phyloP scores from a whole-genome alignment of 2,329 filamentous ascomycete species.

The Ciborinia camelliae region DNA sequence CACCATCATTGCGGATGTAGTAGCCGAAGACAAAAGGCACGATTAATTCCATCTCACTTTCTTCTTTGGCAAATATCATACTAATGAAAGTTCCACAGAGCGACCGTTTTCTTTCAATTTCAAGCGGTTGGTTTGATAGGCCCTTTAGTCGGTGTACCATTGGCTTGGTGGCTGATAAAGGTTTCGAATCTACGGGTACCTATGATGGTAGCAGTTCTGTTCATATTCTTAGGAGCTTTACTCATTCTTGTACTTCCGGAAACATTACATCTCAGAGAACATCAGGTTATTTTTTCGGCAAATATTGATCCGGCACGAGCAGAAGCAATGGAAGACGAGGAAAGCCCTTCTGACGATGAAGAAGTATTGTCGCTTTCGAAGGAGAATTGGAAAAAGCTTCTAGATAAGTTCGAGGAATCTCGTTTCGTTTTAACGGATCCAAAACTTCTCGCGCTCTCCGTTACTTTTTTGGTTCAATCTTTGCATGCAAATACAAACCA shows the following conservation, averaged over 20 bases:
- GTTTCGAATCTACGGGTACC: slow-evolving; percentile 20
- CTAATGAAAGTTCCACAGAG: slow-evolving; percentile 27
- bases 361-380: not conserved
- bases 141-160: slow-evolving; percentile 37
- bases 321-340: not conserved
- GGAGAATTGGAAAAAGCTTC: slow-evolving; percentile 6
- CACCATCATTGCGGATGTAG: slow-evolving; percentile 39
- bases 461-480: slow-evolving; percentile 19
- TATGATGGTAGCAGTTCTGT: slow-evolving; percentile 19
- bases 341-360: not conserved
- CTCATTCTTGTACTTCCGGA: slow-evolving; percentile 29
- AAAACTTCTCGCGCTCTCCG: slow-evolving; percentile 16
- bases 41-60: not conserved
- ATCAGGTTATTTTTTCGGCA: not conserved
- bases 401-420: slow-evolving; percentile 18
- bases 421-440: slow-evolving; percentile 29
- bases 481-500: slow-evolving; percentile 25
- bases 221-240: slow-evolving; percentile 12
- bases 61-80: not conserved
- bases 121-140: slow-evolving; percentile 32
- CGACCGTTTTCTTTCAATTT: slow-evolving; percentile 36
- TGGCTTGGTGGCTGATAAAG: slow-evolving; percentile 39
- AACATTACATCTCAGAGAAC: slow-evolving; percentile 20
- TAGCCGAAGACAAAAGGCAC: slow-evolving; percentile 35
- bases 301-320: not conserved